Base-by-base conservation (phyloP, 1,284 basidiomycete species). In the Phellopilus nigrolimitatus region DNA sequence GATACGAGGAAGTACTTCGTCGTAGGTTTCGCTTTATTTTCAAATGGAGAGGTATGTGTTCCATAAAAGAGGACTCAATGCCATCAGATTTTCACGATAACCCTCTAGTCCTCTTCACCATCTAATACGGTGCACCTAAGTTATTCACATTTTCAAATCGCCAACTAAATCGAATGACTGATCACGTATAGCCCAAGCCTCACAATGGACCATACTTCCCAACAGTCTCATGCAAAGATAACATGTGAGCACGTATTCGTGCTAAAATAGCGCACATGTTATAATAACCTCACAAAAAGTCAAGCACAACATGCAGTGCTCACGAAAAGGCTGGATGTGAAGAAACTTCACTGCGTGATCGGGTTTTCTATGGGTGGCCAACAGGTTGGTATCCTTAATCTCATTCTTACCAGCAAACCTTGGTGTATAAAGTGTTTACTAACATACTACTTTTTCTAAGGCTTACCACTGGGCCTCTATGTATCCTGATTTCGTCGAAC, bases 311-410 rank as follows among this genome's bases (percentile, higher is more conserved):
- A 79, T 59, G 67, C 70, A 12, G 76, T 81, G 4, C 69, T 82
- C 4, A 76, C 72, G 22, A 70, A 75, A 55, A 64, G 68, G 21
- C 65, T 81, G 4, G 72, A 71, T 3, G 64, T 82, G 15, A 64
- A 71, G 44, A 75, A 78, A 57, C 63, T 78, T 0, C 71, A 68
- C 51, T 72, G 73, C 39, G 78, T 74, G 22, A 68, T 80, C 15
- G 79, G 78, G 0, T 82, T 82, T 60, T 81, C 78, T 6, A 82
- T 82, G 79, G 78, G 79, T 34, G 80, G 72, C 1, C 79, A 80
- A 59, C 78, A 79, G 69, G 78, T 71, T 66, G 55, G 53, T 9
- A 57, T 60, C 9, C 21, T 22, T 19, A 13, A 19, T 24, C 4
- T n/a, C 15, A 6, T 42, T n/a, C 25, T 47, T n/a, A 27, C 30